phyloP scores from a whole-genome alignment of 192 early-diverging fungal genomes.

The Coemansia sp. region DNA sequence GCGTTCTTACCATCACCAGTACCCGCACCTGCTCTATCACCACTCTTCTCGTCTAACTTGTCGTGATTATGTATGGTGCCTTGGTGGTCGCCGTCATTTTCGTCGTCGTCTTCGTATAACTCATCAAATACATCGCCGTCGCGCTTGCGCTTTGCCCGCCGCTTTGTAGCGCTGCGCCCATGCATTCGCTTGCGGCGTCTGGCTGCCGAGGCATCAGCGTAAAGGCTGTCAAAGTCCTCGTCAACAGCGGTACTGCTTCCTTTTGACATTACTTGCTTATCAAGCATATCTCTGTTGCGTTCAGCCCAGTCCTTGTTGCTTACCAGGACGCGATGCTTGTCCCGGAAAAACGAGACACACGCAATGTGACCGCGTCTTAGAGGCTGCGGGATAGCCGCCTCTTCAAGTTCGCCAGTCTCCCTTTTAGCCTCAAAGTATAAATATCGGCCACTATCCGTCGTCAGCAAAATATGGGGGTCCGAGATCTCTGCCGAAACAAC shows the following conservation, averaged over 20 bases:
- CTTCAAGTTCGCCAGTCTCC: slow-evolving; percentile 32
- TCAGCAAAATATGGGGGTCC: slow-evolving; percentile 80
- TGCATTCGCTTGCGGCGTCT: slow-evolving; percentile 22
- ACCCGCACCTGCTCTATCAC: background rate
- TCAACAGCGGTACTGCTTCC: slow-evolving; percentile 3
- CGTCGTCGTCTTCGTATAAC: slow-evolving; percentile 52
- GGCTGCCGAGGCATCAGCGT: slow-evolving; percentile 24
- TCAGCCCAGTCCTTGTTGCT: slow-evolving; percentile 36
- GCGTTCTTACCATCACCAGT: background rate
- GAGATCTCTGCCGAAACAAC: slow-evolving; percentile 72
- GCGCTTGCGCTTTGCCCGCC: slow-evolving; percentile 13
- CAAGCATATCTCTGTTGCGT: slow-evolving; percentile 21
- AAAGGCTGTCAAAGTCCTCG: slow-evolving; percentile 41
- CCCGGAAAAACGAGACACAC: slow-evolving; percentile 38
- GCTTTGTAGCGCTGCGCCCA: slow-evolving; percentile 4
- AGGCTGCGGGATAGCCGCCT: slow-evolving; percentile 10
- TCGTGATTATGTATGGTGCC: background rate
- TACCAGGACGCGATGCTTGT: slow-evolving; percentile 26
- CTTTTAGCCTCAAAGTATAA: slow-evolving; percentile 61
- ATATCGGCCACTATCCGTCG: slow-evolving; percentile 63
- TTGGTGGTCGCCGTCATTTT: slow-evolving; percentile 12
- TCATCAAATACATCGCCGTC: slow-evolving; percentile 28
- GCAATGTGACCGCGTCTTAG: slow-evolving; percentile 13
- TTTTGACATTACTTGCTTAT: slow-evolving; percentile 1
- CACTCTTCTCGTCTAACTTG: background rate